These are phyloP conservation scores for Cajanus cajan DNA, from an alignment of 306 rosid genomes.

Conservation along the genomic window DNA sequence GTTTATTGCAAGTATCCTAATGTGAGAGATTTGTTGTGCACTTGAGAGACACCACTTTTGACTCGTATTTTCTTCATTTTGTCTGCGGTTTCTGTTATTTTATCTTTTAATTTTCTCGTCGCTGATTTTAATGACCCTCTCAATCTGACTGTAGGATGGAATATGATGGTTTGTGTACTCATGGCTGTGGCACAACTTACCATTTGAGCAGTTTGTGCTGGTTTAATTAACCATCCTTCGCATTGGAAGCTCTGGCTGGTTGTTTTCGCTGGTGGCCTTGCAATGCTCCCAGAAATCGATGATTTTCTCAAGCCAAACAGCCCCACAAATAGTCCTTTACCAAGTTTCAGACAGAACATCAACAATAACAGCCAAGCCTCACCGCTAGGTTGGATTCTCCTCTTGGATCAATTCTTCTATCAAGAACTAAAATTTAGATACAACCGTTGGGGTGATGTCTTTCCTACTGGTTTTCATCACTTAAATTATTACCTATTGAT, in stretches of 20 bases:
- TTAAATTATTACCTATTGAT: background rate
- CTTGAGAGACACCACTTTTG: too few species aligned
- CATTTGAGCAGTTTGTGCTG: constrained; percentile 79
- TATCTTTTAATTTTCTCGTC: too few species aligned
- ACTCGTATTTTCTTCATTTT: too few species aligned
- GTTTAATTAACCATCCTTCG: constrained; percentile 57
- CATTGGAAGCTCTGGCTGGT: constrained; percentile 80
- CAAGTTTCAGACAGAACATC: background rate
- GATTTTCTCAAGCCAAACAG: background rate
- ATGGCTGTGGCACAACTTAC: constrained; percentile 64
- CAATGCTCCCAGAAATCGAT: constrained; percentile 76
- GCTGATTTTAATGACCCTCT: too few species aligned
- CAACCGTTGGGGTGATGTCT: background rate
- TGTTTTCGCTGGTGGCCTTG: constrained; percentile 60
- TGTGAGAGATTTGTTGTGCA: too few species aligned
- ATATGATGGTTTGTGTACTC: constrained; percentile 72
- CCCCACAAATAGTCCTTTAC: background rate
- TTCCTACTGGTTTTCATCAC: background rate
- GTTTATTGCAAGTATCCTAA: too few species aligned
- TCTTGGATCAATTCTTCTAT: too few species aligned
- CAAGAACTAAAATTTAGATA: background rate
- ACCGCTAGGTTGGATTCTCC: too few species aligned
- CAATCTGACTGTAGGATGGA: constrained; percentile 66
- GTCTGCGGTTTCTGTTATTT: too few species aligned
- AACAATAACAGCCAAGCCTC: background rate